Evolutionary conservation across 1,284 basidiomycete genomes (phyloP).

Genomic region (Lignosus rhinocerotis): DNA sequence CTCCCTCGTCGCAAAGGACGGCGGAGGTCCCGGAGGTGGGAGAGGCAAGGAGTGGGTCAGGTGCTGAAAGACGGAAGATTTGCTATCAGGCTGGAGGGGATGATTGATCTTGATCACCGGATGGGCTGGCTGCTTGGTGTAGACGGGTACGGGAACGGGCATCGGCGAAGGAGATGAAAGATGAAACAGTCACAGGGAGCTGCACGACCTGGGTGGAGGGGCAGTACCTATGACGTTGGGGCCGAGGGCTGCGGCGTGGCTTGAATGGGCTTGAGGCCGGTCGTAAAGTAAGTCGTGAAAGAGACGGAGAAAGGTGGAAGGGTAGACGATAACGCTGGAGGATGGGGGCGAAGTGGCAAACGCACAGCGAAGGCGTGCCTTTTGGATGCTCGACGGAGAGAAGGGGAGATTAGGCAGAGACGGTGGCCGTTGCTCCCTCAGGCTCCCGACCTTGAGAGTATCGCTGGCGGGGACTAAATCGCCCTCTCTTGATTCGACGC

Average conservation of each 20-base stretch:
- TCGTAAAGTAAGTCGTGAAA: constrained; percentile 52
- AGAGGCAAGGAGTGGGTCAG: constrained; percentile 58
- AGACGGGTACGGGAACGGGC: constrained; percentile 78
- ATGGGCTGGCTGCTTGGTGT: constrained; percentile 57
- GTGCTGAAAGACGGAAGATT: constrained; percentile 47
- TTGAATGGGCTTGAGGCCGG: constrained; percentile 38
- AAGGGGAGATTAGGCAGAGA: constrained; percentile 40
- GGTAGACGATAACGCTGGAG: constrained; percentile 32
- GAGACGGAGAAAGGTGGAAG: constrained; percentile 33
- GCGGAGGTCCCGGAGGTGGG: constrained; percentile 58
- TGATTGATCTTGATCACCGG: constrained; percentile 59
- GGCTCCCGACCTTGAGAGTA: constrained; percentile 31
- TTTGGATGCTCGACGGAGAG: constrained; percentile 48
- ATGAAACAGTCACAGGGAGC: constrained; percentile 32
- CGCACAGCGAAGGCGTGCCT: constrained; percentile 92
- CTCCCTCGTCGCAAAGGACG: constrained; percentile 63
- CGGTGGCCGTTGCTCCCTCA: constrained; percentile 26
- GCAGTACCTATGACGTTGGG: constrained; percentile 25
- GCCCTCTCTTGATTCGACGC: constrained; percentile 39
- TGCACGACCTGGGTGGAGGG: constrained; percentile 25
- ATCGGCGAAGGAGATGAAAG: constrained; percentile 58
- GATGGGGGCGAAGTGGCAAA: constrained; percentile 56
- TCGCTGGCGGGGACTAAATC: constrained; percentile 30
- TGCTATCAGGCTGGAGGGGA: constrained; percentile 43
- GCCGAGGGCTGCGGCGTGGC: constrained; percentile 29